Base-by-base conservation (phyloP, 768 basidiomycete genomes). In the Tulasnella sp. region DNA sequence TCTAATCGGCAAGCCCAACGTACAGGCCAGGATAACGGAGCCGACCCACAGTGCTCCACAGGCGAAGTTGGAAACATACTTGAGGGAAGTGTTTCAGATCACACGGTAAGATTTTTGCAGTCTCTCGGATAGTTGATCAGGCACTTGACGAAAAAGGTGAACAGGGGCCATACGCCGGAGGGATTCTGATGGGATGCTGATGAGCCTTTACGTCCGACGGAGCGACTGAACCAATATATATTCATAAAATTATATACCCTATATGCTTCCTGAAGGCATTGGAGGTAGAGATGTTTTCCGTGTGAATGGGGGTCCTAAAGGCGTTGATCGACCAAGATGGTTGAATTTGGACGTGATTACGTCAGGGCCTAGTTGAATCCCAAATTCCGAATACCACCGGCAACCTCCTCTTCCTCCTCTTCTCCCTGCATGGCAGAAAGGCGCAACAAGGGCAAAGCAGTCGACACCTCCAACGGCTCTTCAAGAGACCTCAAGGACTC, bases 21-120 rank as follows among this genome's bases (percentile, higher is more conserved):
- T 22, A 16, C 26, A 73, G 72, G 68, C 32, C 72, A 70, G 70
- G 72, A 73, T 3, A 73, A 73, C 69, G 69, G 62, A n/a, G 44
- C 72, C 17, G 69, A 73, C 37, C 72, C 72, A 14, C 52, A 47
- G n/a, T 73, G 72, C 67, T 67, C 19, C 8, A 62, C 67, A n/a
- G 72, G 72, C 8, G 72, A 41, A 11, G 72, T 71, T 42, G 19
- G 37, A 4, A 69, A 71, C 14, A 39, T 73, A 12, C 22, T 73
- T 9, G 67, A 35, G 19, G 67, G 41, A 19, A 68, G 40, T 17
- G 42, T 29, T 14, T 26, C 67, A 19, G 41, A 68, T 44, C 67
- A 68, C 39, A 68, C 39, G 36, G 41, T 44, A 11, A 68, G 40
- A 32, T 29, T 9, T 12, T 26, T 34, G 19, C 42, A 19, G 11